phyloP scores from a whole-genome alignment of 2,329 filamentous ascomycete species.

The Aspergillus persii region DNA sequence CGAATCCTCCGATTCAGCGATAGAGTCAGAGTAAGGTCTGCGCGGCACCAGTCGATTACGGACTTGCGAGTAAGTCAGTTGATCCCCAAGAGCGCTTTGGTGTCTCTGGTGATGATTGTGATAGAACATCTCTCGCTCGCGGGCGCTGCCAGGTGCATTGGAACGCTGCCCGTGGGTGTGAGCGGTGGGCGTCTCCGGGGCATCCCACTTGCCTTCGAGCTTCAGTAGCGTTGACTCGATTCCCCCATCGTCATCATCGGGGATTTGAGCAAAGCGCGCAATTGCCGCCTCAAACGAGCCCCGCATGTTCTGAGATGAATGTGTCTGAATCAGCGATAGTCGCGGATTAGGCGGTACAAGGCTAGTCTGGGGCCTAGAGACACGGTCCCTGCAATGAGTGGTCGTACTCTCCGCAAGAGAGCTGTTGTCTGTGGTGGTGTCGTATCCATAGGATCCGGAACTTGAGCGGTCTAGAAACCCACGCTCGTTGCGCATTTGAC shows the following conservation, averaged over 20 bases:
- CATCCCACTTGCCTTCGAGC: constrained; percentile 74
- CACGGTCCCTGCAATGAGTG: constrained; percentile 12
- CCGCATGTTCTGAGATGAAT: constrained; percentile 56
- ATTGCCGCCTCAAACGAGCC: constrained; percentile 86
- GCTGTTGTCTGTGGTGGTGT: constrained; percentile 37
- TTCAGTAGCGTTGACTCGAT: constrained; percentile 91
- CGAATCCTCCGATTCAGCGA: constrained; percentile 66
- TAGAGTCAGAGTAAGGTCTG: constrained; percentile 41
- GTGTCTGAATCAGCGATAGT: constrained; percentile 48
- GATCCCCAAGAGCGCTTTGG: constrained; percentile 23
- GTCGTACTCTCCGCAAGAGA: constrained; percentile 23
- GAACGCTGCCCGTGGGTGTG: not conserved
- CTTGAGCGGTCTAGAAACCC: constrained; percentile 52
- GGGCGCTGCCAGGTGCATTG: not conserved
- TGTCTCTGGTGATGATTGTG: constrained; percentile 17
- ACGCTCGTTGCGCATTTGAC: constrained; percentile 64
- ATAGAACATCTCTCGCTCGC: constrained; percentile 6
- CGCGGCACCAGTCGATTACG: constrained; percentile 29
- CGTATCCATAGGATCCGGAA: constrained; percentile 37
- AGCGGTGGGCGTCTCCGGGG: not conserved
- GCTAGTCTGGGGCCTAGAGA: constrained; percentile 26
- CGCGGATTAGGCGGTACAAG: constrained; percentile 33
- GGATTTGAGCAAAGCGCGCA: constrained; percentile 80
- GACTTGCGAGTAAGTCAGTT: constrained; percentile 25
- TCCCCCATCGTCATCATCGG: constrained; percentile 84